These are phyloP conservation scores for Zygotorulaspora mrakii DNA, from an alignment of 1,139 yeast species.

Conservation along the genomic window DNA sequence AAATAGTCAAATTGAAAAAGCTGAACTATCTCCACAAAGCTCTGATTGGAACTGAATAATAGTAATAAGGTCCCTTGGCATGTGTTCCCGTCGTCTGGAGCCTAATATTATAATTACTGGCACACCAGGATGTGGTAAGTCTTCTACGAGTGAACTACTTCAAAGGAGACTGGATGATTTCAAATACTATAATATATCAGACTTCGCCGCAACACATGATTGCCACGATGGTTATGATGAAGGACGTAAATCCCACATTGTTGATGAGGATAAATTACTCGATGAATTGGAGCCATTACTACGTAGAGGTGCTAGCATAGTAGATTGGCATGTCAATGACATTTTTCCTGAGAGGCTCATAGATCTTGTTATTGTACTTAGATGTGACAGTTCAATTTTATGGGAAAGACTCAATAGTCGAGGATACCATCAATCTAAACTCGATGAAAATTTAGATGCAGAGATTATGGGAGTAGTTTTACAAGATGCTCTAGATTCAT, in stretches of 20 bases:
- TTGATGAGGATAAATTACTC: conserved; percentile 83
- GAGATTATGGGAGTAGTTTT: conserved; percentile 93
- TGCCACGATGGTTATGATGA: conserved; percentile 85
- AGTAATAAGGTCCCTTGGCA: conserved; percentile 5
- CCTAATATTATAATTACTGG: conserved; percentile 93
- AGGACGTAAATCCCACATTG: conserved; percentile 78
- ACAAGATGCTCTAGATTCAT: conserved; percentile 82
- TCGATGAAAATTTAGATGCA: conserved; percentile 90
- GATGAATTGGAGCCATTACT: conserved; percentile 78
- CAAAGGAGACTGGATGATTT: conserved; percentile 50
- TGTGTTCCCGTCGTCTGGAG: conserved; percentile 26
- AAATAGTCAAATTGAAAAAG: neutral
- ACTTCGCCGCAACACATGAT: conserved; percentile 71
- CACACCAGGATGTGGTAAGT: conserved; percentile 96
- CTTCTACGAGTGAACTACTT: conserved; percentile 72
- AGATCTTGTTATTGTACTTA: conserved; percentile 84
- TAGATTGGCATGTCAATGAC: conserved; percentile 98
- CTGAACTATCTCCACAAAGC: neutral
- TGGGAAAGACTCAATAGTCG: conserved; percentile 72
- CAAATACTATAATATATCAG: conserved; percentile 67
- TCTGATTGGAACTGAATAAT: neutral
- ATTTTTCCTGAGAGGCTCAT: conserved; percentile 89
- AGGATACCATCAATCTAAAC: conserved; percentile 72
- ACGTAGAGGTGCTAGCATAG: conserved; percentile 75
- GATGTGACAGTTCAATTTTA: conserved; percentile 68